Base-by-base conservation (phyloP, 192 early-diverging fungal species). In the Lobosporangium transversale region DNA sequence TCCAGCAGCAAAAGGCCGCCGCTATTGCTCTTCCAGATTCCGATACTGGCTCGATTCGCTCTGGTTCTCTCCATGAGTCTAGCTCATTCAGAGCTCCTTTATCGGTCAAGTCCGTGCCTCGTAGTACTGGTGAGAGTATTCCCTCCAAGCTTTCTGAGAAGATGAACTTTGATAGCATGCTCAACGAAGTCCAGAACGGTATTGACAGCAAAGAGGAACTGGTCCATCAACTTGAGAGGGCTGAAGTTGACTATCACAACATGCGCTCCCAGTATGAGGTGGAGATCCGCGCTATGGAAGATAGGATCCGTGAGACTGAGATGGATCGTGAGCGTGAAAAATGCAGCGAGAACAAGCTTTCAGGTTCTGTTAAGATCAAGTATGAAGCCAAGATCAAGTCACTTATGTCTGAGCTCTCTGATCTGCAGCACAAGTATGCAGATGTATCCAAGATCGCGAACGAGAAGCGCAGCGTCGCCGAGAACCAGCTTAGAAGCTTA, bases 211-310 rank as follows among this genome's bases (percentile, higher is more conserved):
- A 89, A 56, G 87, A 89, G 57, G 87, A 87, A 65, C 73, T 89
- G 10, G 86, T 89, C 4, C 42, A 60, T 4, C 87, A 87, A 32
- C 58, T 89, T 8, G 87, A 88, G 55, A 79, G 78, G 29, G 81
- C 81, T 1, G 87, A 89, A 52, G 64, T 59, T 18, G 86, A 89
- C 48, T 88, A 86, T 51, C 80, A 79, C 12, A 81, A 66, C 50
- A 89, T 89, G 88, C 71, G 86, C 14, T 57, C 62, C 23, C 78
- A 84, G 61, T 95, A 92, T 61, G 93, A 95, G 65, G 81, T 87
- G n/a, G 90, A 91, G 62, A 73, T 95, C 37, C 53, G 51, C 10
- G 53, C 69, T 18, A 80, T 94, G 55, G 88, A 94, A 54, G 59
- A 80, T 14, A 83, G 86, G 44, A 66, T 95, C 70, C 79, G 91